Conservation (phyloP, 73 alveolate genomes). For the Symbiodinium pilosum region DNA sequence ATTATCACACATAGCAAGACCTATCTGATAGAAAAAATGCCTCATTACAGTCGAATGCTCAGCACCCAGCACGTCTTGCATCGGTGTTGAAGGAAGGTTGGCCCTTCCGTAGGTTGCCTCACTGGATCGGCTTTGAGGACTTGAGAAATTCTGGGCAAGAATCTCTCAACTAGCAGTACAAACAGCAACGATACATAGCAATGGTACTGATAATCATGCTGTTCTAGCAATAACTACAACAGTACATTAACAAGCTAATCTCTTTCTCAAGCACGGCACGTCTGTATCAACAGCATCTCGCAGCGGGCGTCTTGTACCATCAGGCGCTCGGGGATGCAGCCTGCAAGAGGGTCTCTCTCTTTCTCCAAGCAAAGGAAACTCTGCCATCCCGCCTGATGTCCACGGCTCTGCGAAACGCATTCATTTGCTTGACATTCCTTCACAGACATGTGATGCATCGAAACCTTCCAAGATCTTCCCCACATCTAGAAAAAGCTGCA, state of each 20-base stretch:
- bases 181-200: too few relatives aligned
- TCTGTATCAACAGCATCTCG: background rate
- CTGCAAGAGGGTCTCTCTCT: background rate
- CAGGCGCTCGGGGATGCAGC: background rate
- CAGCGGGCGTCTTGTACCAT: background rate
- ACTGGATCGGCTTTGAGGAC: too few relatives aligned
- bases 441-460: background rate
- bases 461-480: background rate
- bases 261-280: background rate
- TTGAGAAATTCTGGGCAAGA: too few relatives aligned
- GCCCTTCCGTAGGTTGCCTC: slow-evolving; percentile 90
- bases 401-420: slow-evolving; percentile 38
- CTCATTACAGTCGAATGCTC: background rate
- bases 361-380: background rate
- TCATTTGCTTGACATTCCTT: slow-evolving; percentile 78
- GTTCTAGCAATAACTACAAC: too few relatives aligned
- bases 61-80: slow-evolving; percentile 69
- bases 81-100: slow-evolving; percentile 81
- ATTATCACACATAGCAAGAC: too few relatives aligned
- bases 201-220: too few relatives aligned
- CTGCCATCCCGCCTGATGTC: slow-evolving; percentile 45
- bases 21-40: too few relatives aligned
- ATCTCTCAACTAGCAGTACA: too few relatives aligned
- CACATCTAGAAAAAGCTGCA: background rate
- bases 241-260: too few relatives aligned